Base-by-base conservation (phyloP, 1,139 yeast species). In the Arxiozyma telluris region DNA sequence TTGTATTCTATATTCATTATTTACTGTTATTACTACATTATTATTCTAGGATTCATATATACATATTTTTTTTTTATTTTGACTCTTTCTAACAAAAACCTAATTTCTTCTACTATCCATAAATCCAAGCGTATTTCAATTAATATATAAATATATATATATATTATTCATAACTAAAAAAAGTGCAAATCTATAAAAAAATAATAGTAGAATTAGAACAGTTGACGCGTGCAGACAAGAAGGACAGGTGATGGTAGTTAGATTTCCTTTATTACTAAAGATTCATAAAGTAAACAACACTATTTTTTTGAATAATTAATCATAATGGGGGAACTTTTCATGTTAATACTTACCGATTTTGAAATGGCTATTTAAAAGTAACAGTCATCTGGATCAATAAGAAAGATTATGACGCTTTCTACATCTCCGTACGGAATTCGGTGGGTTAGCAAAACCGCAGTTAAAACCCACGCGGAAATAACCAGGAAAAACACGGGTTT, bases 171-270 rank as follows among this genome's bases (percentile, higher is more conserved):
- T 46, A 34, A 38, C 20, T 38, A 38, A 59, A 64, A 64, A 63
- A 61, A 27, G 11, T 27, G 63, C 25, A 50, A 45, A 30, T 18
- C 64, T 64, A 65, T 64, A 63, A 63, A 64, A 59, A 61, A 59
- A 27, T 15, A 25, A 17, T 64, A 63, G 61, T 61, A 60, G 61
- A 59, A 61, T 60, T 62, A 64, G 64, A 62, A 62, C 60, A 60
- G 61, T 41, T 50, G 44, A 41, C 34, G 43, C 7, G 47, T 18
- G 21, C 1, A 44, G 21, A 41, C 6, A 8, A 34, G n/a, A 34
- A 3, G 39, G 6, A 3, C 8, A 4, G n/a, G n/a, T 34, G 39
- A 34, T 34, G n/a, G 30, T 8, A 27, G 30, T 27, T 27, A 27
- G 2, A 8, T 6, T 8, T 27, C 7, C 7, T 9, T 8, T 6